Evolutionary conservation across 2,329 filamentous ascomycete genomes (phyloP), one percentile per base, ranked within the genome.

Genomic region (Penicillium brasilianum): DNA sequence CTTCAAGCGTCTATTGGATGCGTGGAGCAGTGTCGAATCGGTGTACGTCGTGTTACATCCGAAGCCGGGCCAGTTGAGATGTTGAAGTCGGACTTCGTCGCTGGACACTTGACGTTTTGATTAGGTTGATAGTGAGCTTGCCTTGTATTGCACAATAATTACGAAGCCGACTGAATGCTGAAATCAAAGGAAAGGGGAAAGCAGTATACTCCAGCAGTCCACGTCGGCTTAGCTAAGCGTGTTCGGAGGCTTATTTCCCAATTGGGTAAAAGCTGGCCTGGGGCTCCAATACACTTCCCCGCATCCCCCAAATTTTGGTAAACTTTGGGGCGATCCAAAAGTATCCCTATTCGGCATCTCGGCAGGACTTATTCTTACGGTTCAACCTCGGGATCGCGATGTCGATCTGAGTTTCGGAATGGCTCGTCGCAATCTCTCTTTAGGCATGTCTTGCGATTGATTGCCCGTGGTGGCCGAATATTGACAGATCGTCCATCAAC

Each of bases 191-290:
- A 34, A 32, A 22, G n/a, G 48, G 48, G 28, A 13, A 34, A 2
- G 14, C 22, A 48, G 16, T 16, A 48, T 43, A 13, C 18, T 4
- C 25, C 5, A n/a, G 25, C 39, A 43, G 25, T 18, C 22, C 20
- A 22, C 39, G 6, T 7, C 2, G 48, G 48, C 32, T 50, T 50
- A 50, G 48, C 48, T 50, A 50, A 50, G 48, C 28, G n/a, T 34
- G 10, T 5, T 34, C 48, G 48, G 48, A 18, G 48, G 30, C 28
- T 50, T 50, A 34, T 50, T 50, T 50, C 48, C 48, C 20, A 34
- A 20, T 50, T 22, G n/a, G 30, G 48, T 50, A 32, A 50, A 34
- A n/a, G 18, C 6, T 28, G 18, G 10, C 9, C 9, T 34, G 48
- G 48, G 28, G 48, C 28, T 50, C 43, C 13, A n/a, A 25, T 4